A percentile compares a stretch with the other conserved stretches of the same genome.
These are phyloP conservation scores for Termitomyces sp. DNA, from an alignment of 768 basidiomycete genomes.

Conservation along the genomic window DNA sequence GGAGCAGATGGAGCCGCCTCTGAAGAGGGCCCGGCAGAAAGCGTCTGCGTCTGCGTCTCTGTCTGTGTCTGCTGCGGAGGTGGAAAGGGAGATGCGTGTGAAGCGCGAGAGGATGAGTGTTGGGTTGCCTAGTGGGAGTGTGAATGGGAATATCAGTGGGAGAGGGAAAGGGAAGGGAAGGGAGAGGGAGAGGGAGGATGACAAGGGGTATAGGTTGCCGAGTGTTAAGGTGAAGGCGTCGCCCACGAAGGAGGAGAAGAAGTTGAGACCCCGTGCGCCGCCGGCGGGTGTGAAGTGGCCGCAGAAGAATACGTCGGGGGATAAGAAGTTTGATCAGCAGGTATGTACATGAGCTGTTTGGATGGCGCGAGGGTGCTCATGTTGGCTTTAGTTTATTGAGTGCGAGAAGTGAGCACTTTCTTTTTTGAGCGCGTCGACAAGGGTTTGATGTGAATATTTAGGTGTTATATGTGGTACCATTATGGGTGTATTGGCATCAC, in stretches of 20 bases:
- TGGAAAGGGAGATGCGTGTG: not conserved
- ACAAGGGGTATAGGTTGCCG: not conserved
- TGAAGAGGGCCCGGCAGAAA: slow-evolving; percentile 28
- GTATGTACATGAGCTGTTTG: slow-evolving; percentile 20
- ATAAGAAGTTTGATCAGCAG: slow-evolving; percentile 28
- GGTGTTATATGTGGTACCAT: slow-evolving; percentile 50
- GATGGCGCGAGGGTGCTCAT: slow-evolving; percentile 10
- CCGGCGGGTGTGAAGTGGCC: slow-evolving; percentile 25
- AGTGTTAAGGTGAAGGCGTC: slow-evolving; percentile 13
- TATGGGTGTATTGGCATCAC: slow-evolving; percentile 48
- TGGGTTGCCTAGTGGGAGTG: not conserved
- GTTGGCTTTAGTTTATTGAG: slow-evolving; percentile 16
- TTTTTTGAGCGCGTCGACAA: not conserved
- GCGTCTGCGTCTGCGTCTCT: not conserved
- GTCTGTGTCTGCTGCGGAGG: not conserved
- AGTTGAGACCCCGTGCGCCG: slow-evolving; percentile 10
- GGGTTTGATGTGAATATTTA: slow-evolving; percentile 14
- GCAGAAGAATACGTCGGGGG: slow-evolving; percentile 20
- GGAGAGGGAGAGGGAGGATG: slow-evolving; percentile 10
- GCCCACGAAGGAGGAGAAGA: slow-evolving; percentile 5
- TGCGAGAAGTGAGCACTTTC: slow-evolving; percentile 15
- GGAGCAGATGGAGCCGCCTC: slow-evolving; percentile 27
- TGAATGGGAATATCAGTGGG: not conserved
- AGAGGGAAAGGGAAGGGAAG: slow-evolving; percentile 13
- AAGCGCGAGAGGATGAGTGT: not conserved